Conservation (phyloP, 2,329 filamentous ascomycete genomes). For the Simplicillium aogashimaense region DNA sequence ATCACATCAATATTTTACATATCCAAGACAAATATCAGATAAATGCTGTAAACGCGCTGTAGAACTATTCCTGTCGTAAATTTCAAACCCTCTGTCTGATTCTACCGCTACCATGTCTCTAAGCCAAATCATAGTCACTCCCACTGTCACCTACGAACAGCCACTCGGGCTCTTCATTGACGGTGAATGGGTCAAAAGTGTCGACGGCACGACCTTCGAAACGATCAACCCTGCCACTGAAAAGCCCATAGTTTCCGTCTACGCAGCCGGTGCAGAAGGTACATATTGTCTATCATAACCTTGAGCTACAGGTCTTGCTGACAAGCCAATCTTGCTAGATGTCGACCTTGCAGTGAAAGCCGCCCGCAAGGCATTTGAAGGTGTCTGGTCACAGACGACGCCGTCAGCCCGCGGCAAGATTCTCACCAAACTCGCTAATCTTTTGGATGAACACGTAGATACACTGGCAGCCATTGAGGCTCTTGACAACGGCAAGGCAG, state of each 20-base stretch:
- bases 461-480: conserved; percentile 66
- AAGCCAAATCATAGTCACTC: no score
- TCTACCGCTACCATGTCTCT: no score
- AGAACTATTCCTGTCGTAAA: no score
- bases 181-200: conserved; percentile 23
- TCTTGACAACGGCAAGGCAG: conserved; percentile 70
- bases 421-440: conserved; percentile 61
- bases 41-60: no score
- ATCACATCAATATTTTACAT: no score
- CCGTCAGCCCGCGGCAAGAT: conserved; percentile 58
- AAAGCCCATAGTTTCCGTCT: conserved; percentile 63
- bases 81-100: no score
- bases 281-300: no score
- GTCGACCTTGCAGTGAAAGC: conserved; percentile 63
- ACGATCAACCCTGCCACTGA: conserved; percentile 74
- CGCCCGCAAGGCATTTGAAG: conserved; percentile 69
- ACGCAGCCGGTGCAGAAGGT: conserved; percentile 73
- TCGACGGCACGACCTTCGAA: conserved; percentile 75
- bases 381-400: conserved; percentile 52
- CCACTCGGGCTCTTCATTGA: conserved; percentile 32
- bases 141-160: conserved; percentile 40
- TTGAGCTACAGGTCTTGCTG: no score
- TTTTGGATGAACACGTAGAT: conserved; percentile 63
- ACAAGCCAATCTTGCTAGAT: no score
- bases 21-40: no score